phyloP scores from a whole-genome alignment of 306 rosid genomes.

The Dalbergia cultrata region DNA sequence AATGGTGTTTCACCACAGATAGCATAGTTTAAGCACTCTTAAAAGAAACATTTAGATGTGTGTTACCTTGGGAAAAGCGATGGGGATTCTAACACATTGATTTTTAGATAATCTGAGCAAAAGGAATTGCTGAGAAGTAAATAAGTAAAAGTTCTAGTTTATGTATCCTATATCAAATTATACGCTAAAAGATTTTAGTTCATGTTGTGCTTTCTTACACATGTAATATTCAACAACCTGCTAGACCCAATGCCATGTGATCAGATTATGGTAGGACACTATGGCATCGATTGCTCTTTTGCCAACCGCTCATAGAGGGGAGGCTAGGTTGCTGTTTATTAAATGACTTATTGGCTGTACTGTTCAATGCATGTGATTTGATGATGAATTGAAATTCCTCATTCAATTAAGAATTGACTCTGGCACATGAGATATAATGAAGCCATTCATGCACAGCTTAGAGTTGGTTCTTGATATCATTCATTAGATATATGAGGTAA shows the following conservation, averaged over 20 bases:
- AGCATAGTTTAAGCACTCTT: slow-evolving; percentile 7
- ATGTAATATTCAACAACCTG: neutral
- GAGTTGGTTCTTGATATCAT: no score
- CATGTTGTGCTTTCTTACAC: no score
- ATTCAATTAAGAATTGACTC: slow-evolving; percentile 9
- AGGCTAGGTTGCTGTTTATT: neutral
- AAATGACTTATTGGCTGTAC: neutral
- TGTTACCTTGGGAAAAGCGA: neutral
- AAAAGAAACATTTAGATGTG: neutral
- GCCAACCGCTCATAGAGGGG: no score
- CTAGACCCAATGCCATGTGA: neutral
- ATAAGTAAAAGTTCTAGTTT: no score
- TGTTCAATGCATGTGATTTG: neutral
- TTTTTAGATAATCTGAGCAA: no score
- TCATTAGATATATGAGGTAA: no score
- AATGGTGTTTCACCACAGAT: neutral
- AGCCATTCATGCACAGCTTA: no score
- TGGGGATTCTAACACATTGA: neutral
- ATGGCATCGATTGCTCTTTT: no score
- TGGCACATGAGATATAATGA: no score
- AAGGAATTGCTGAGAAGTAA: no score
- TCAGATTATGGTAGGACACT: neutral
- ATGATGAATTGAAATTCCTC: neutral
- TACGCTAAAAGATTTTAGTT: neutral
- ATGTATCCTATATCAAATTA: neutral